Evolutionary conservation across 805 yeast species (phyloP).

Genomic region (Komagataella kurtzmanii): DNA sequence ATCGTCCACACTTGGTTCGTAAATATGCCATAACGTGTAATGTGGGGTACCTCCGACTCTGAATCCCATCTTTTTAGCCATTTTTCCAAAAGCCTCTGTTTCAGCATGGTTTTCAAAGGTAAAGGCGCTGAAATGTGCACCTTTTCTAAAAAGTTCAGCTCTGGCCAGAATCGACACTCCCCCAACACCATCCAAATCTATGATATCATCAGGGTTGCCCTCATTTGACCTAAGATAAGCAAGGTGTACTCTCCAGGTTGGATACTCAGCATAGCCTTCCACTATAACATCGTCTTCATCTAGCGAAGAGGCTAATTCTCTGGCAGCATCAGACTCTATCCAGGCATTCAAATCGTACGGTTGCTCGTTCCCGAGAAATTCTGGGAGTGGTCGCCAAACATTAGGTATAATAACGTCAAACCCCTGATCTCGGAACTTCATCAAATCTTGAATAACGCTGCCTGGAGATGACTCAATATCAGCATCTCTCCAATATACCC

Average conservation of each 20-base stretch:
- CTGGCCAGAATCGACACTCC: constrained; percentile 74
- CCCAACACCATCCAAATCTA: constrained; percentile 75
- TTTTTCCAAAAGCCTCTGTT: constrained; percentile 77
- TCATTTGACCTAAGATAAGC: constrained; percentile 53
- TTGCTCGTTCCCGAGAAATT: constrained; percentile 80
- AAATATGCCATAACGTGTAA: constrained; percentile 83
- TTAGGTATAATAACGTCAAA: constrained; percentile 74
- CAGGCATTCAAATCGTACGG: constrained; percentile 95
- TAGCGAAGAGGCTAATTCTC: constrained; percentile 47
- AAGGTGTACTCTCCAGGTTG: constrained; percentile 75
- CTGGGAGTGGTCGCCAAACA: constrained; percentile 96
- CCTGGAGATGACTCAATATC: constrained; percentile 80
- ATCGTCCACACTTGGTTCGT: constrained; percentile 83
- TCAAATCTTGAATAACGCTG: constrained; percentile 57
- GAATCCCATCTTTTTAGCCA: constrained; percentile 70
- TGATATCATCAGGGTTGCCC: constrained; percentile 50
- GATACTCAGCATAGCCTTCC: constrained; percentile 79
- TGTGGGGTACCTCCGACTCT: constrained; percentile 82
- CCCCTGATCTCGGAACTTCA: constrained; percentile 35
- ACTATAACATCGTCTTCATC: constrained; percentile 79
- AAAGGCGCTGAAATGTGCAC: constrained; percentile 77
- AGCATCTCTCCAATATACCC: constrained; percentile 89
- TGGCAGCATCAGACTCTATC: constrained; percentile 77
- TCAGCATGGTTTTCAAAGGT: constrained; percentile 79
- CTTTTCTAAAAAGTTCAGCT: constrained; percentile 63